Evolutionary conservation across 208 protist species (phyloP).

Genomic region (Crithidia fasciculata): DNA sequence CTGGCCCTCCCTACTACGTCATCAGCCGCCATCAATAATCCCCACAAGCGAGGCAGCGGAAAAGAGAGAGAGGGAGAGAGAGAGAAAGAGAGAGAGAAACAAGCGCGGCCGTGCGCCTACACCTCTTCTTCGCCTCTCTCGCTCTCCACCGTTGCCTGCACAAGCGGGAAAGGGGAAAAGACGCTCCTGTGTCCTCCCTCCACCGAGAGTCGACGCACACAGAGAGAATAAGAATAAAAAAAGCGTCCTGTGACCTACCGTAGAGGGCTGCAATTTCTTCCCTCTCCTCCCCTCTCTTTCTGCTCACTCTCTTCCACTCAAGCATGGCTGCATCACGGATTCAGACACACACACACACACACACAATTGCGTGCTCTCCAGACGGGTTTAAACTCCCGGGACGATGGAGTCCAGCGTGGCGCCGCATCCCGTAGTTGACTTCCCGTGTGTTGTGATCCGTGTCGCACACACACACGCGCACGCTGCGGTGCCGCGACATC

Average conservation of each 20-base stretch:
- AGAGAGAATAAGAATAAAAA: neutral
- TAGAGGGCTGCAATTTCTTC: neutral
- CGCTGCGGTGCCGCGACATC: neutral
- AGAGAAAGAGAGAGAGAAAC: neutral
- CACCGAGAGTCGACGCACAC: neutral
- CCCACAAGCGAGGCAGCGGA: neutral
- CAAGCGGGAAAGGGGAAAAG: too few relatives aligned
- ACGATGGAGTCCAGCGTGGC: neutral
- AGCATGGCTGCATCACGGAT: neutral
- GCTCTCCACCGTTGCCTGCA: neutral
- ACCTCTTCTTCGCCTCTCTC: neutral
- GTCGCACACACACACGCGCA: neutral
- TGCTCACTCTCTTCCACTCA: neutral
- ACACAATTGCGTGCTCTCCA: neutral
- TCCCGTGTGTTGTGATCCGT: conserved; percentile 7
- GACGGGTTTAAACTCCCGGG: conserved; percentile 19
- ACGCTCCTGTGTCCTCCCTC: neutral
- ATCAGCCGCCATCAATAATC: conserved; percentile 11
- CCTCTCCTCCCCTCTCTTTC: neutral
- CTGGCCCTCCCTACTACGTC: conserved; percentile 12
- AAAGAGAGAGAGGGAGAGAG: neutral
- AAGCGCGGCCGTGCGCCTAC: neutral
- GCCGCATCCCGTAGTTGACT: conserved; percentile 13
- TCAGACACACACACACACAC: neutral
- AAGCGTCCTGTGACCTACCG: conserved; percentile 8